phyloP scores from a whole-genome alignment of 805 yeast species.

The Cyberlindnera americana region DNA sequence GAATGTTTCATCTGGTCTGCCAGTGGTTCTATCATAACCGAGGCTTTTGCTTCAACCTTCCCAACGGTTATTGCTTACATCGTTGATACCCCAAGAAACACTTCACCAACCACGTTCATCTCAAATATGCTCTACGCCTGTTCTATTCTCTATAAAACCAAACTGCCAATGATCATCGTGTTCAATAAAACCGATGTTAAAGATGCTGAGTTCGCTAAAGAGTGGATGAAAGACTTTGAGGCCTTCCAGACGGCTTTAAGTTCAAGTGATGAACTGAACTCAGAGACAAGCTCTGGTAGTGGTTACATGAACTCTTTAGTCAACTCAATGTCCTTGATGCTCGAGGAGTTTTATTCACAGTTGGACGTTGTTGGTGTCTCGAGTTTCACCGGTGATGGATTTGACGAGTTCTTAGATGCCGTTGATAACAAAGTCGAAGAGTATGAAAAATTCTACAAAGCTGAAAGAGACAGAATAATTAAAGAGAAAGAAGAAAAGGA shows the following conservation, averaged over 20 bases:
- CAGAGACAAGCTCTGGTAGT: constrained; percentile 62
- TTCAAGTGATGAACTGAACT: constrained; percentile 50
- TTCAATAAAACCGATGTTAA: constrained; percentile 92
- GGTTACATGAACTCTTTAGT: constrained; percentile 94
- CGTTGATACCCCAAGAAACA: constrained; percentile 92
- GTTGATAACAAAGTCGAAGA: constrained; percentile 87
- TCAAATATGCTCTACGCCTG: constrained; percentile 98
- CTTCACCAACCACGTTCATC: constrained; percentile 95
- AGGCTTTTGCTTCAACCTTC: constrained; percentile 90
- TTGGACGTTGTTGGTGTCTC: constrained; percentile 92
- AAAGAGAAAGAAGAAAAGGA: constrained; percentile 76
- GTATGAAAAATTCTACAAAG: constrained; percentile 75
- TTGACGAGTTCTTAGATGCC: constrained; percentile 82
- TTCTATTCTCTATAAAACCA: constrained; percentile 92
- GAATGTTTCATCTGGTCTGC: constrained; percentile 99
- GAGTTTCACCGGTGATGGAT: constrained; percentile 89
- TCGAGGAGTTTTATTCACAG: constrained; percentile 93
- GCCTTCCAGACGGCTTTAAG: constrained; percentile 77
- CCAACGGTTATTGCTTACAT: constrained; percentile 96
- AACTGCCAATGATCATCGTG: constrained; percentile 93
- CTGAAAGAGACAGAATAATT: constrained; percentile 79
- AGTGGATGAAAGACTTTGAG: constrained; percentile 98
- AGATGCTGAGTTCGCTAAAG: constrained; percentile 82
- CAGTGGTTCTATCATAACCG: constrained; percentile 93
- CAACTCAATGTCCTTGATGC: constrained; percentile 92